Percentiles rank a stretch among this genome's conserved stretches.
phyloP scores from a whole-genome alignment of 2,329 filamentous ascomycete species.

The Paecilomyces niveus region DNA sequence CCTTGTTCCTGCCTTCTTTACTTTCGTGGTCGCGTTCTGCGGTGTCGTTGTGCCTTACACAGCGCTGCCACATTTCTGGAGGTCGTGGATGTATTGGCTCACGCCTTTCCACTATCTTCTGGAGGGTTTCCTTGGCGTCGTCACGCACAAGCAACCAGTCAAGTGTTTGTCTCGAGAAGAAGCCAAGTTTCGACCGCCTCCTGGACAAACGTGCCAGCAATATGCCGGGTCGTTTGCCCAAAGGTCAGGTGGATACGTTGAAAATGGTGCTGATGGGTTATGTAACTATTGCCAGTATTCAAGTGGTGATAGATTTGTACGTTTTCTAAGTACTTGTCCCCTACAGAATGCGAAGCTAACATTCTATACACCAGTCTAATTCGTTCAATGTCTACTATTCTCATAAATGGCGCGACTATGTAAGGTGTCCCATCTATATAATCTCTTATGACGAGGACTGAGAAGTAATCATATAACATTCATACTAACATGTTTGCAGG shows the following conservation, averaged over 20 bases:
- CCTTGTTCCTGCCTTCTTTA: constrained; percentile 62
- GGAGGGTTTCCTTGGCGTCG: constrained; percentile 53
- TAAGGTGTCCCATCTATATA: constrained; percentile 19
- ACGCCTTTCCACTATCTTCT: constrained; percentile 63
- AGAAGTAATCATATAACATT: neutral
- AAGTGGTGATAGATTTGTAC: constrained; percentile 54
- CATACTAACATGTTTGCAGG: constrained; percentile 17
- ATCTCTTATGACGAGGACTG: neutral
- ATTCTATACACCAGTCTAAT: constrained; percentile 15
- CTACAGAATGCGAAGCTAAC: neutral
- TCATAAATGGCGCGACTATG: constrained; percentile 60
- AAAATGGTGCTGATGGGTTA: constrained; percentile 46
- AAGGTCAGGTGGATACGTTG: constrained; percentile 55
- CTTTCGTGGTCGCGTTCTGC: constrained; percentile 65
- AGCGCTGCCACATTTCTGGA: constrained; percentile 60
- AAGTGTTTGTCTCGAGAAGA: constrained; percentile 51
- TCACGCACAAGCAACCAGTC: constrained; percentile 50
- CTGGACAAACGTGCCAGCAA: constrained; percentile 52
- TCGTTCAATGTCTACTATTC: constrained; percentile 55
- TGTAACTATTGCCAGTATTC: constrained; percentile 61
- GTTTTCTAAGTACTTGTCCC: constrained; percentile 5
- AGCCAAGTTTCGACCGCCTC: constrained; percentile 53
- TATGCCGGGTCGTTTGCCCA: constrained; percentile 51
- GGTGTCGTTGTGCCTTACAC: constrained; percentile 65
- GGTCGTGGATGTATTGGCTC: constrained; percentile 58